Evolutionary conservation across 2,329 filamentous ascomycete genomes (phyloP), one percentile per base, ranked within the genome.

Genomic region (Calonectria ilicicola): DNA sequence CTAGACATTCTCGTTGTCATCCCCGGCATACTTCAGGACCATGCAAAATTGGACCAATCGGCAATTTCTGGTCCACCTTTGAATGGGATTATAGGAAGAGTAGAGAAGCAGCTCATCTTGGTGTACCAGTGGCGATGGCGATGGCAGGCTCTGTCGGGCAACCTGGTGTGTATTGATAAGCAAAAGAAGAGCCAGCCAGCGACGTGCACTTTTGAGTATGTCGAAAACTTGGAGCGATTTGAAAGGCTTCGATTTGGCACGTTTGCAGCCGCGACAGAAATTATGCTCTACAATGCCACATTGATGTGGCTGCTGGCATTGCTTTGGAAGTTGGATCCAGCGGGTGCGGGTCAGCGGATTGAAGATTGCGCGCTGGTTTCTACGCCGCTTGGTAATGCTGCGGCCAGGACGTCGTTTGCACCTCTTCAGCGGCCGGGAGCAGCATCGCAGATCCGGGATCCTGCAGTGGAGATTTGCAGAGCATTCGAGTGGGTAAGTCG

Each of bases 251-350:
- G 60, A 3, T 74, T 74, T 29, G 42, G 60, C 5, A 49, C 35
- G 3, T 73, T 74, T 12, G 38, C 47, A 2, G 47, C 56, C 6
- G 73, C 73, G 8, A 68, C 69, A 4, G 73, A 76, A 19, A 65
- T 75, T 3, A 76, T 76, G 74, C 64, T 76, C 19, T 76, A 75
- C 47, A 76, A 76, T 8, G 74, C 74, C 2, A 68, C 73, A 1
- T 47, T 75, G 12, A 76, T 76, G 74, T 76, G 74, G 74, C 69
- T 75, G 9, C 63, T 76, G 21, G 74, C 74, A 1, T 66, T 76
- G 1, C 58, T 76, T 5, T 76, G 74, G 74, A 76, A 75, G 67
- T 49, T 75, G 42, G 73, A 76, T 23, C 74, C 73, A 14, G 23
- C 74, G 5, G 58, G 73, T 19, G 71, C 74, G 1, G 69, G 42